Conservation (phyloP, 2,329 filamentous ascomycete species). For the Aspergillus oerlinghausenensis region DNA sequence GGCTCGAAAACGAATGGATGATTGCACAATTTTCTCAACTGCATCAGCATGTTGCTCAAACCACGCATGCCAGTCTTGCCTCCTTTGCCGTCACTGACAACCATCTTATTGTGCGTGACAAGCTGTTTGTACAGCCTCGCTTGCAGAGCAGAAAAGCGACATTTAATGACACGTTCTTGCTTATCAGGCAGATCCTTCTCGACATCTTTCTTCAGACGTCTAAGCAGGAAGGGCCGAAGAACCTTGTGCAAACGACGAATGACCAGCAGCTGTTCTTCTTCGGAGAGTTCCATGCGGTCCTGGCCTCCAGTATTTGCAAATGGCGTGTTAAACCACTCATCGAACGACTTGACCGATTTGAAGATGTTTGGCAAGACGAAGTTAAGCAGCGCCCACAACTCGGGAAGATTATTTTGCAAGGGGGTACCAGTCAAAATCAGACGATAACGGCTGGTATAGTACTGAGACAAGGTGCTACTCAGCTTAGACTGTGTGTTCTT, state of each 20-base stretch:
- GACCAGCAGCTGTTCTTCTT: slow-evolving; percentile 99
- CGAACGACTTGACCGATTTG: slow-evolving; percentile 97
- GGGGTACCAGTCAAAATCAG: slow-evolving; percentile 97
- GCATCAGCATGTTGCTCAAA: slow-evolving; percentile 99
- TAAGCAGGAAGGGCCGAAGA: slow-evolving; percentile 89
- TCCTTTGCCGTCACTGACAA: slow-evolving; percentile 90
- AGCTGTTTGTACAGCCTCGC: slow-evolving; percentile 95
- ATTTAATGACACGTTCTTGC: slow-evolving; percentile 98
- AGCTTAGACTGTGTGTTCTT: slow-evolving; percentile 97
- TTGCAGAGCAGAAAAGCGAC: slow-evolving; percentile 93
- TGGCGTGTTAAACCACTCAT: slow-evolving; percentile 99
- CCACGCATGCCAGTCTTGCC: slow-evolving; percentile 92
- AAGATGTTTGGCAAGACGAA: slow-evolving; percentile 98
- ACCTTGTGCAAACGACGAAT: slow-evolving; percentile 99
- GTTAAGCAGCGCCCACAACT: slow-evolving; percentile 97
- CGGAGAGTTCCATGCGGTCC: slow-evolving; percentile 97
- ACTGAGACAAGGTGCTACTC: slow-evolving; percentile 87
- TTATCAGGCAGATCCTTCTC: slow-evolving; percentile 99
- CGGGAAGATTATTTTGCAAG: slow-evolving; percentile 91
- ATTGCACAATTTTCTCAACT: slow-evolving; percentile 96
- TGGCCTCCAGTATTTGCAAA: slow-evolving; percentile 97
- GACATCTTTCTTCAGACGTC: slow-evolving; percentile 98
- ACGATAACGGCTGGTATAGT: slow-evolving; percentile 91
- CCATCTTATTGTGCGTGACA: slow-evolving; percentile 89
- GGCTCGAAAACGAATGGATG: slow-evolving; percentile 98